Evolutionary conservation across 106 monocot genomes (phyloP).

Genomic region (Amphibolis antarctica): DNA sequence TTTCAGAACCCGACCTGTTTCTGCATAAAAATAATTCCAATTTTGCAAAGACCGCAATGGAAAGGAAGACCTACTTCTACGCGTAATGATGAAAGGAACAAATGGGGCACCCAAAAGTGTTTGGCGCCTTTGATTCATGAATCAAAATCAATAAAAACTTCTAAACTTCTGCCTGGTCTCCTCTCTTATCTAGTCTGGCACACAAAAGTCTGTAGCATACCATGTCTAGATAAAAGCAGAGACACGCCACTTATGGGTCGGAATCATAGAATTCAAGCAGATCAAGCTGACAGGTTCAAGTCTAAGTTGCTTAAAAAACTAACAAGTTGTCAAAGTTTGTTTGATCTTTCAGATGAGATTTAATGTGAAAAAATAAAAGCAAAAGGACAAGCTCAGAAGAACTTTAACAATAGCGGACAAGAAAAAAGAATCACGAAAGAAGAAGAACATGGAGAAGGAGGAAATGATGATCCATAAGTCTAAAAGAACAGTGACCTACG

Average conservation of each 20-base stretch:
- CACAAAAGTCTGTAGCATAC: background rate
- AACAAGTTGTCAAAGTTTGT: no score
- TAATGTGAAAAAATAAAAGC: background rate
- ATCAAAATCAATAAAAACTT: constrained; percentile 6
- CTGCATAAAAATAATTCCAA: constrained; percentile 13
- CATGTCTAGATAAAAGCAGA: background rate
- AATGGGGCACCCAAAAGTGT: constrained; percentile 4
- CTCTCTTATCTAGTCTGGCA: background rate
- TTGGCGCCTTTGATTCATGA: constrained; percentile 36
- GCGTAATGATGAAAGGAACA: constrained; percentile 20
- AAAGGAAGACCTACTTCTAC: constrained; percentile 21
- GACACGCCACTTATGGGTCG: background rate
- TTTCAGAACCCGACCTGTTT: constrained; percentile 64
- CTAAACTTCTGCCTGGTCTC: background rate
- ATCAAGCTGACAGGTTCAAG: background rate
- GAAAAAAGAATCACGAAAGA: background rate
- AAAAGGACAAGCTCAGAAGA: background rate
- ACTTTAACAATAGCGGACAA: background rate
- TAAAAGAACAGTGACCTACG: no score
- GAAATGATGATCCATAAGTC: no score
- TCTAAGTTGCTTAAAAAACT: background rate
- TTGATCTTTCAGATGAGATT: background rate
- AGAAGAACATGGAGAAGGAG: background rate
- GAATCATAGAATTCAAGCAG: background rate
- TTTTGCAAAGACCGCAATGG: background rate